Percentiles rank a stretch among this genome's conserved stretches.
Conservation (phyloP, 1,284 basidiomycete genomes). For the Apiotrichum sp. region DNA sequence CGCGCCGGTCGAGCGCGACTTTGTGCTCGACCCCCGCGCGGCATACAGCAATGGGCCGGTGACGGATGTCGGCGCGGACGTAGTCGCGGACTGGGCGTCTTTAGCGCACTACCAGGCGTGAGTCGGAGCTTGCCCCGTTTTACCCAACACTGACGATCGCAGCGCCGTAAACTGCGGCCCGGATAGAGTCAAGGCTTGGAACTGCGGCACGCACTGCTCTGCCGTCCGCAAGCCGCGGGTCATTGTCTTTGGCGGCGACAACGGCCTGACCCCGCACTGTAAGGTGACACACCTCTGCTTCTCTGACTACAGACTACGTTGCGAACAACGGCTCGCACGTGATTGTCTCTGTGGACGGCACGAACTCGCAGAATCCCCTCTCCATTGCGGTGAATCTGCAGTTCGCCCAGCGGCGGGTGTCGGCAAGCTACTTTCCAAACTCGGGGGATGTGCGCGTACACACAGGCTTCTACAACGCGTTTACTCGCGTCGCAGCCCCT, state of each 20-base stretch:
- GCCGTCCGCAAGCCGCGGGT: not conserved
- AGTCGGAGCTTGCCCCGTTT: no score
- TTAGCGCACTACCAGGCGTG: no score
- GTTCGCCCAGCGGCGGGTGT: constrained; percentile 3
- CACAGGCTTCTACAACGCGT: constrained; percentile 23
- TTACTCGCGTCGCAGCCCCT: constrained; percentile 9
- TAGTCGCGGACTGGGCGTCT: no score
- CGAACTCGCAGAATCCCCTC: constrained; percentile 5
- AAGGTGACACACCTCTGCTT: no score
- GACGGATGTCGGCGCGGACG: no score
- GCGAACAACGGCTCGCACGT: constrained; percentile 9
- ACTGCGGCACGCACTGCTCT: not conserved
- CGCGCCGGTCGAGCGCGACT: no score
- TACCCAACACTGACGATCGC: no score
- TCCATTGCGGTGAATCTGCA: constrained; percentile 21
- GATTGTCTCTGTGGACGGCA: constrained; percentile 21
- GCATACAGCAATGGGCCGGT: no score
- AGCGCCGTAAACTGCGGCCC: no score
- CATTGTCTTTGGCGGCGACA: not conserved
- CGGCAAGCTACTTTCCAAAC: constrained; percentile 16
- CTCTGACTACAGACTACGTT: constrained; percentile 4
- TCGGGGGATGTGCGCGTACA: constrained; percentile 13
- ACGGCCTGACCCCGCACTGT: constrained; percentile 1
- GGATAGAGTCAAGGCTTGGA: not conserved
- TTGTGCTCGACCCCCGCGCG: no score